A percentile compares a stretch with the other conserved stretches of the same genome.
These are phyloP conservation scores for Kluyveromyces sp. DNA, from an alignment of 1,139 yeast genomes.

Conservation along the genomic window DNA sequence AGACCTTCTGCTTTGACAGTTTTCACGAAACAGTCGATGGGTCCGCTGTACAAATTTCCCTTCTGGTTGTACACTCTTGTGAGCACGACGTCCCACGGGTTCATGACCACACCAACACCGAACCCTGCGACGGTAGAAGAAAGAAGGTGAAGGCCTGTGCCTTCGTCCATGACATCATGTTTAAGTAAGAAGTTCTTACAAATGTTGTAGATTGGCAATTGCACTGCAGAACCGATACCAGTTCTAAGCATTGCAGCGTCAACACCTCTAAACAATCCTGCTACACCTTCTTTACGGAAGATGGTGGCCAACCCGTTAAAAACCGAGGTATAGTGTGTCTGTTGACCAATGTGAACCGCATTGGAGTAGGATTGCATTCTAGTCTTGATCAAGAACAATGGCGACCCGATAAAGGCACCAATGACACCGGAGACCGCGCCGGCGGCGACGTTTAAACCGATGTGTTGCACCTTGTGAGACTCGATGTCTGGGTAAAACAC, in stretches of 20 bases:
- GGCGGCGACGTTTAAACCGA: conserved; percentile 63
- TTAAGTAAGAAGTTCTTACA: conserved; percentile 51
- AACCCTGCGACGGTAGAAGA: conserved; percentile 80
- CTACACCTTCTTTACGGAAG: conserved; percentile 59
- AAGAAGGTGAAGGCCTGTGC: conserved; percentile 63
- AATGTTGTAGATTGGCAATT: conserved; percentile 83
- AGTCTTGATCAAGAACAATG: conserved; percentile 85
- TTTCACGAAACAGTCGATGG: conserved; percentile 79
- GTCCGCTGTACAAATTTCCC: conserved; percentile 79
- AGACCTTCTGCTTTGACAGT: conserved; percentile 81
- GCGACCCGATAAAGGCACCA: conserved; percentile 88
- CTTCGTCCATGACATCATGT: conserved; percentile 48
- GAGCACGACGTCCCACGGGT: conserved; percentile 92
- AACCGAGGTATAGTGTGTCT: conserved; percentile 72
- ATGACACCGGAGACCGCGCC: conserved; percentile 83
- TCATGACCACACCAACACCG: conserved; percentile 93
- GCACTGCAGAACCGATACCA: conserved; percentile 93
- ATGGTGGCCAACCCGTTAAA: conserved; percentile 63
- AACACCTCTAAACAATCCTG: conserved; percentile 81
- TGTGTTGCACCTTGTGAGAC: conserved; percentile 48
- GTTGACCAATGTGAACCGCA: conserved; percentile 73
- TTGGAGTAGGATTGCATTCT: conserved; percentile 87
- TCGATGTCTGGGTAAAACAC: conserved; percentile 48
- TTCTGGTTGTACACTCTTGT: conserved; percentile 93
- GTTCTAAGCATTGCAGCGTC: conserved; percentile 93